phyloP scores from a whole-genome alignment of 345 rosid genomes.

The Populus deltoides region DNA sequence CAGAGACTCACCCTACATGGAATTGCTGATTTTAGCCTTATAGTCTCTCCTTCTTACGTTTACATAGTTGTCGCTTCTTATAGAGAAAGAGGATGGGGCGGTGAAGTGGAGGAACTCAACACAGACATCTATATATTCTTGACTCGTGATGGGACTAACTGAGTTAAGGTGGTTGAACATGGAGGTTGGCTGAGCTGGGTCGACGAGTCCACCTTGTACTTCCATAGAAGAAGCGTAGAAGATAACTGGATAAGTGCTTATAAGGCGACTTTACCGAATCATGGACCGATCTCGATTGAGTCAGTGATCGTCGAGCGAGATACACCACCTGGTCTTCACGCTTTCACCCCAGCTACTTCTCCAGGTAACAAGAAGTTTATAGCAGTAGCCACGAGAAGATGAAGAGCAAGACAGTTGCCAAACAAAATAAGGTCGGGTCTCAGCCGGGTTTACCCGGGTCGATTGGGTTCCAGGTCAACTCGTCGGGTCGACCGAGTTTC shows the following conservation, averaged over 20 bases:
- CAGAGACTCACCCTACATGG: conserved; percentile 64
- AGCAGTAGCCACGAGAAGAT: conserved; percentile 74
- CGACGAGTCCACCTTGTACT: too few relatives aligned
- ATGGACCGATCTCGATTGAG: too few relatives aligned
- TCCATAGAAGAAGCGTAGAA: too few relatives aligned
- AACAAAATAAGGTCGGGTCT: too few relatives aligned
- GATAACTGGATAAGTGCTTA: too few relatives aligned
- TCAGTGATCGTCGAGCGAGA: conserved; percentile 52
- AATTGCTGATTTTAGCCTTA: conserved; percentile 76
- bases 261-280: too few relatives aligned
- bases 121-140: conserved; percentile 71
- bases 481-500: too few relatives aligned
- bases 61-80: conserved; percentile 82
- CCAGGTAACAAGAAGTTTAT: conserved; percentile 74
- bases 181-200: conserved; percentile 96
- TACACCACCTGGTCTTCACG: conserved; percentile 79
- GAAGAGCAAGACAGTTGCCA: too few relatives aligned
- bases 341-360: conserved; percentile 86
- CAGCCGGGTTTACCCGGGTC: too few relatives aligned
- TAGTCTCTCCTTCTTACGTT: conserved; percentile 72
- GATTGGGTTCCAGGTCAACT: too few relatives aligned
- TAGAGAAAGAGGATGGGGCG: conserved; percentile 63
- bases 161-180: conserved; percentile 71
- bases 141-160: conserved; percentile 69
- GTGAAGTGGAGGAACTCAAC: conserved; percentile 70